Percentiles rank a stretch among this genome's conserved stretches.
Evolutionary conservation across 768 basidiomycete genomes (phyloP).

Genomic region (Kwoniella europaea): DNA sequence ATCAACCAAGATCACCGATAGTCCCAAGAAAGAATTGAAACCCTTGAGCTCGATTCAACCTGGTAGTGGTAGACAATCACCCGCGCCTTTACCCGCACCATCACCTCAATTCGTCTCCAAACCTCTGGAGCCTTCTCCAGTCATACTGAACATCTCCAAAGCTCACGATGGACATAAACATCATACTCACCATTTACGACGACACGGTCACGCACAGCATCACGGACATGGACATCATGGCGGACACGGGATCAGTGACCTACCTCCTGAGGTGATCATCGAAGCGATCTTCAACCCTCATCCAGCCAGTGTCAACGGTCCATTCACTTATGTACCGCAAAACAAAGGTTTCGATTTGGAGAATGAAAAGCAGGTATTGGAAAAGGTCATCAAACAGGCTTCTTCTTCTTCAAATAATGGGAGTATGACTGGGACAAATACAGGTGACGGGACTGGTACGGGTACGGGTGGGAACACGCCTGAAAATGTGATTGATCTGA

Average conservation of each 20-base stretch:
- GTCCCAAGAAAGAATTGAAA: slow-evolving; percentile 8
- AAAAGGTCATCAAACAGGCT: slow-evolving; percentile 20
- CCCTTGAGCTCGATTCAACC: slow-evolving; percentile 5
- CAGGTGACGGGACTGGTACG: not conserved
- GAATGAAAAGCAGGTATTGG: slow-evolving; percentile 19
- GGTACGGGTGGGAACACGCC: not conserved
- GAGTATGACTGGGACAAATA: not conserved
- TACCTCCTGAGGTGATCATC: slow-evolving; percentile 43
- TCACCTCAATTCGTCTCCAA: not conserved
- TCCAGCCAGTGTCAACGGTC: slow-evolving; percentile 34
- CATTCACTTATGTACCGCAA: slow-evolving; percentile 45
- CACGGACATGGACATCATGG: slow-evolving; percentile 7
- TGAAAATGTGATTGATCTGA: slow-evolving; percentile 4
- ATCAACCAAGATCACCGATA: not conserved
- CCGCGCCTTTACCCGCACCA: not conserved
- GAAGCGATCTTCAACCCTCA: slow-evolving; percentile 50
- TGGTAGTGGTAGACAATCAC: slow-evolving; percentile 5
- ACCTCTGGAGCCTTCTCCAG: slow-evolving; percentile 10
- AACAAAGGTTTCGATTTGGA: slow-evolving; percentile 6
- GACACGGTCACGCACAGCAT: slow-evolving; percentile 7
- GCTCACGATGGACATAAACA: slow-evolving; percentile 31
- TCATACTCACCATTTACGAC: slow-evolving; percentile 25
- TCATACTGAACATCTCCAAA: slow-evolving; percentile 20
- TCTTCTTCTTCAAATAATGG: not conserved
- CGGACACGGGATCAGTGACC: slow-evolving; percentile 27